These are phyloP conservation scores for Epichloe sylvatica DNA, from an alignment of 2,329 filamentous ascomycete genomes.

Conservation along the genomic window DNA sequence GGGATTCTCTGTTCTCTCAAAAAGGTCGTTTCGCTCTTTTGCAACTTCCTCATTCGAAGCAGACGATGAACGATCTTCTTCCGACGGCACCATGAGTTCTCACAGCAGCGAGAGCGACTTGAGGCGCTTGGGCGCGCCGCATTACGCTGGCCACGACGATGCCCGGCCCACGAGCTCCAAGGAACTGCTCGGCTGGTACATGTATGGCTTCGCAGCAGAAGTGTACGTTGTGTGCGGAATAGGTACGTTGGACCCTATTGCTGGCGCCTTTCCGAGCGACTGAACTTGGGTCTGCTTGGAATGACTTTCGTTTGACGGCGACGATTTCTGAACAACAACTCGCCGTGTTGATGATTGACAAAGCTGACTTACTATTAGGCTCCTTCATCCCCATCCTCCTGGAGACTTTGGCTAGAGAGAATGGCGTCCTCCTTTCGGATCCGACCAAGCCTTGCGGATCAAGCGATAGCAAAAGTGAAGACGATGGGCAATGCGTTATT, in stretches of 20 bases:
- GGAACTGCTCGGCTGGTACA: constrained; percentile 89
- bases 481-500: constrained; percentile 63
- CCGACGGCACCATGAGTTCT: constrained; percentile 20
- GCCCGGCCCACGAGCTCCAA: constrained; percentile 72
- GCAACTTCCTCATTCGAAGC: constrained; percentile 50
- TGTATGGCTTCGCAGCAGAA: constrained; percentile 90
- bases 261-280: background rate
- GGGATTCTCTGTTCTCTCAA: constrained; percentile 36
- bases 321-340: background rate
- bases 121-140: constrained; percentile 24
- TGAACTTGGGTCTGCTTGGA: background rate
- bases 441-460: constrained; percentile 59
- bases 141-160: constrained; percentile 79
- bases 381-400: constrained; percentile 94
- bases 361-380: constrained; percentile 32
- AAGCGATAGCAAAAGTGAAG: constrained; percentile 38
- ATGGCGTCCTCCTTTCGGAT: constrained; percentile 74
- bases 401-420: constrained; percentile 84
- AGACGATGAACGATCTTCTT: constrained; percentile 51
- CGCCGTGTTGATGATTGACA: constrained; percentile 4
- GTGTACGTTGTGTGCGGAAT: constrained; percentile 76
- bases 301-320: background rate
- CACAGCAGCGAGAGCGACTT: constrained; percentile 23
- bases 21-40: constrained; percentile 41
- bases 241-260: constrained; percentile 37